Conservation (phyloP, 192 early-diverging fungal genomes). For the Podila epigama region DNA sequence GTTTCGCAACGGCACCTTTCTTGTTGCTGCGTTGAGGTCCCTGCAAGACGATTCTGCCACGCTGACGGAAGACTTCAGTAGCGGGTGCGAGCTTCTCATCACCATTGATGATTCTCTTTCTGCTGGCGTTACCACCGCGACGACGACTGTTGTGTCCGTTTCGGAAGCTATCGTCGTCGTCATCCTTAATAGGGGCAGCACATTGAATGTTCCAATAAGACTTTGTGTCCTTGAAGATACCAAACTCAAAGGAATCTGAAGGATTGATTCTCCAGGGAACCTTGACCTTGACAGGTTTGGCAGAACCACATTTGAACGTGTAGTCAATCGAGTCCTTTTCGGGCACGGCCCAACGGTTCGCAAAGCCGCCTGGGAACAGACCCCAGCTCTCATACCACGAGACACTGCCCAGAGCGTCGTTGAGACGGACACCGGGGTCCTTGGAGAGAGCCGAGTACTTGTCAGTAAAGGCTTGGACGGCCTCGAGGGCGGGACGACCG, state of each 20-base stretch:
- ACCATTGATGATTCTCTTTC: too few species aligned
- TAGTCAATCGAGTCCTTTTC: constrained; percentile 18
- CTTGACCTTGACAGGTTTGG: constrained; percentile 3
- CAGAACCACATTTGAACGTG: constrained; percentile 22
- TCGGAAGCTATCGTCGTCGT: not conserved
- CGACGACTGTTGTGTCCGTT: not conserved
- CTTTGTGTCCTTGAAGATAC: constrained; percentile 12
- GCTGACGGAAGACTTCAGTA: constrained; percentile 11
- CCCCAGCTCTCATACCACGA: constrained; percentile 20
- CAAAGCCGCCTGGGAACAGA: constrained; percentile 20
- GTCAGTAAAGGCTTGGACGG: constrained; percentile 29
- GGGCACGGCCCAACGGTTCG: constrained; percentile 23
- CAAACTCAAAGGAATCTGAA: constrained; percentile 6
- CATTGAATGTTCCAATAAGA: constrained; percentile 35
- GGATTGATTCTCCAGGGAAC: constrained; percentile 15
- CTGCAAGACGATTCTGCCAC: constrained; percentile 6
- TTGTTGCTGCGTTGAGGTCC: not conserved
- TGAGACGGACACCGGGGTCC: constrained; percentile 48
- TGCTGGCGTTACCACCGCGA: not conserved
- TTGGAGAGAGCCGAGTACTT: constrained; percentile 34
- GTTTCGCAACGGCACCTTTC: not conserved
- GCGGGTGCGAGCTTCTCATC: constrained; percentile 3
- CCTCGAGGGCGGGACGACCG: constrained; percentile 34
- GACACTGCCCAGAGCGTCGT: constrained; percentile 24
- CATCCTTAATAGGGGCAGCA: not conserved